Base-by-base conservation (phyloP, 768 basidiomycete species). In the Calocybe gangraenosa region DNA sequence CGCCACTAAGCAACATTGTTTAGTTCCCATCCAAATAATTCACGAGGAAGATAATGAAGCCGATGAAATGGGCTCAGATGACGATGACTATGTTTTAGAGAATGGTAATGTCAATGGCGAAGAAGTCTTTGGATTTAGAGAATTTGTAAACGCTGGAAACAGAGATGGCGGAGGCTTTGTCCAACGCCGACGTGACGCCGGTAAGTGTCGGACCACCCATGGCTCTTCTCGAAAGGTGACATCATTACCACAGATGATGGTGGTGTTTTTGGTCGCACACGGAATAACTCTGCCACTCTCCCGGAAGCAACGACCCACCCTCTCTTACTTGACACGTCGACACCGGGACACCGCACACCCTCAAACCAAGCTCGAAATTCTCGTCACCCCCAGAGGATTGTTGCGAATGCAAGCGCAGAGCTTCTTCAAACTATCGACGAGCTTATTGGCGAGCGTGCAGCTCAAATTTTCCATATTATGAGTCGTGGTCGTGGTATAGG, bases 391-490 rank as follows among this genome's bases (percentile, higher is more conserved):
- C 80, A 81, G 34, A 76, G 84, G 46, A 70, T 78, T 38, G 65
- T 76, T 36, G 69, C 74, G 13, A 74, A 67, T 37, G 68, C 67
- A 37, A 73, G 71, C 43, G 71, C 66, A 15, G 83, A 87, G 37
- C 69, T 92, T 34, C 65, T 90, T 18, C 81, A 85, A 48, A 86
- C 82, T 13, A 80, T 96, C 34, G 85, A 92, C 49, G 81, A 85
- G 47, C 79, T 92, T 44, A 80, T 94, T 44, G 88, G 89, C 0
- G 81, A 81, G 8, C 86, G 87, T 19, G 87, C 87, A 7, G 74
- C 85, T 14, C 91, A 93, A 56, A 70, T 93, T 20, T 77, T 96
- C 55, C 87, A 92, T 37, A 75, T 95, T 37, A 78, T 94, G 54
- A 71, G 78, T 39, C 79, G 79, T 39, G 70, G 78, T 20, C 71